A percentile compares a stretch with the other conserved stretches of the same genome.
These are phyloP conservation scores for Phellopilus nigrolimitatus DNA, from an alignment of 1,284 basidiomycete species.

Conservation along the genomic window DNA sequence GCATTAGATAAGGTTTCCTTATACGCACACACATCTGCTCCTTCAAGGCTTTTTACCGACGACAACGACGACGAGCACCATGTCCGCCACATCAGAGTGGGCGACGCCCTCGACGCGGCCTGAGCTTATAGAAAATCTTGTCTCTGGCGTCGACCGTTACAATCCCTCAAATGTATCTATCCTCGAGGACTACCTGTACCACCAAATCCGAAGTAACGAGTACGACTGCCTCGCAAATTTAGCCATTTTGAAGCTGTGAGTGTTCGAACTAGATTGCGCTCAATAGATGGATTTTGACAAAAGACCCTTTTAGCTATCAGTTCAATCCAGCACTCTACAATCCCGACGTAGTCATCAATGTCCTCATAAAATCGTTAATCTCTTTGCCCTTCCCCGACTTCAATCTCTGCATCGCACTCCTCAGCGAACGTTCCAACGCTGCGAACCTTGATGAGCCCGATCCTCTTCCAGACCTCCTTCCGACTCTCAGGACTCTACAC, in stretches of 20 bases:
- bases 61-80: slow-evolving; percentile 19
- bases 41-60: slow-evolving; percentile 10
- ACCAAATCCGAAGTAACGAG: slow-evolving; percentile 84
- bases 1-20: background rate
- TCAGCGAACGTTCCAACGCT: slow-evolving; percentile 68
- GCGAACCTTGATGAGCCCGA: slow-evolving; percentile 73
- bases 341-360: slow-evolving; percentile 89
- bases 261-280: background rate
- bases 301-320: slow-evolving; percentile 66
- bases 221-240: slow-evolving; percentile 94
- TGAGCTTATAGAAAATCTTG: slow-evolving; percentile 84
- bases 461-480: slow-evolving; percentile 70
- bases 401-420: slow-evolving; percentile 86
- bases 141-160: slow-evolving; percentile 93
- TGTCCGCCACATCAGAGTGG: slow-evolving; percentile 56
- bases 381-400: slow-evolving; percentile 86
- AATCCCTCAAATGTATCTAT: slow-evolving; percentile 91
- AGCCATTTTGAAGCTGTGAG: slow-evolving; percentile 80
- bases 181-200: slow-evolving; percentile 91
- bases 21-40: background rate
- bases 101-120: slow-evolving; percentile 68
- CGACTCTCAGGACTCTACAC: slow-evolving; percentile 70
- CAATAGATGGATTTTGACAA: slow-evolving; percentile 4
- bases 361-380: slow-evolving; percentile 89
- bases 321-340: slow-evolving; percentile 94